Evolutionary conservation across 352 stramenopile genomes (phyloP).

Genomic region (Phytophthora pseudosyringae): DNA sequence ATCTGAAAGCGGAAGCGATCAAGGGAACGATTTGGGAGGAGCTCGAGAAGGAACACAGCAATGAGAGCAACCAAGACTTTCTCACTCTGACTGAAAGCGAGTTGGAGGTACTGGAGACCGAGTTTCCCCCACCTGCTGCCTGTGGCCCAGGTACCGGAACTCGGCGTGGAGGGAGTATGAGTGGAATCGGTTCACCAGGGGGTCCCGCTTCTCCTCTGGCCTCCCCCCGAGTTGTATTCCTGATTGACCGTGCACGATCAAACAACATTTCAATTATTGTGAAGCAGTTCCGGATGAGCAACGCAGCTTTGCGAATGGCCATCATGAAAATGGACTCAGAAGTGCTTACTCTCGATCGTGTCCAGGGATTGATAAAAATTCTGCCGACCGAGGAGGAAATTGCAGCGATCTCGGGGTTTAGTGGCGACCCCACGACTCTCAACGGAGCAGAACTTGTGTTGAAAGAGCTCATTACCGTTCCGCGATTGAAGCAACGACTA

Average conservation of each 20-base stretch:
- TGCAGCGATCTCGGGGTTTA: constrained; percentile 63
- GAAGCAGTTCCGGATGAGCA: constrained; percentile 95
- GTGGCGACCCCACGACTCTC: constrained; percentile 64
- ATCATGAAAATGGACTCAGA: constrained; percentile 85
- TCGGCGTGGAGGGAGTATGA: constrained; percentile 45
- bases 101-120: constrained; percentile 54
- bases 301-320: constrained; percentile 75
- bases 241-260: constrained; percentile 73
- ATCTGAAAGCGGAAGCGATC: constrained; percentile 65
- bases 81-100: constrained; percentile 59
- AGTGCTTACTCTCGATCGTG: constrained; percentile 81
- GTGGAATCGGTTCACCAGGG: constrained; percentile 42
- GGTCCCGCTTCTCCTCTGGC: constrained; percentile 51
- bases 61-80: constrained; percentile 59
- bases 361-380: constrained; percentile 87
- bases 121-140: constrained; percentile 67
- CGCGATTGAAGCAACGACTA: constrained; percentile 69
- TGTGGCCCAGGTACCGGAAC: constrained; percentile 46
- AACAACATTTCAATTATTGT: constrained; percentile 97
- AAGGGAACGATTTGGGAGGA: constrained; percentile 84
- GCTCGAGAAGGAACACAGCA: constrained; percentile 61
- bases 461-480: constrained; percentile 82
- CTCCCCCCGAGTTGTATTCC: constrained; percentile 72
- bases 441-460: constrained; percentile 82
- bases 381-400: constrained; percentile 91